Percentiles rank a stretch among this genome's conserved stretches.
phyloP scores from a whole-genome alignment of 768 basidiomycete species.

The Megacollybia marginata region DNA sequence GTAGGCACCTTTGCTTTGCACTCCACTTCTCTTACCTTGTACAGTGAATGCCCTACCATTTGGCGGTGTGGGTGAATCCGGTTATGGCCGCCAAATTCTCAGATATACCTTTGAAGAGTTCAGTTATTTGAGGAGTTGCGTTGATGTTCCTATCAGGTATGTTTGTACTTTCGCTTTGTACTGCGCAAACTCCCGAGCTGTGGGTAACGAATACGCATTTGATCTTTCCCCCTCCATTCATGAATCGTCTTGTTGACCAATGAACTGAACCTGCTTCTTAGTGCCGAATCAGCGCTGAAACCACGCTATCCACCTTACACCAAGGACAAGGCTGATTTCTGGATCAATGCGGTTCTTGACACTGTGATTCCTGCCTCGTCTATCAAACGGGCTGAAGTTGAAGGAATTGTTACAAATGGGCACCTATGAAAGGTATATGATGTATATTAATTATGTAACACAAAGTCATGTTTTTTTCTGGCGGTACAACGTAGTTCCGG shows the following conservation, averaged over 20 bases:
- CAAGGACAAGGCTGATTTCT: background rate
- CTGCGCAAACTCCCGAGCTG: too few species aligned
- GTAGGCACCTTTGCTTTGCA: constrained; percentile 10
- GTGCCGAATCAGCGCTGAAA: background rate
- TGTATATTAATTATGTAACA: too few species aligned
- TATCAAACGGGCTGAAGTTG: too few species aligned
- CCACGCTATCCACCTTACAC: constrained; percentile 6
- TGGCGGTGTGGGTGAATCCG: constrained; percentile 66
- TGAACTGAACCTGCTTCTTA: background rate
- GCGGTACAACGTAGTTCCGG: too few species aligned
- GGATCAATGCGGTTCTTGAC: too few species aligned
- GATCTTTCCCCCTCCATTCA: background rate
- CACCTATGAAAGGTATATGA: background rate
- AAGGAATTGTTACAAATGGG: background rate
- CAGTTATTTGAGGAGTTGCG: constrained; percentile 1
- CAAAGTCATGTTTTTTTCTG: too few species aligned
- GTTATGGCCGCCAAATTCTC: constrained; percentile 35
- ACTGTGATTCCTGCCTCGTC: too few species aligned
- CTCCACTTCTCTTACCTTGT: background rate
- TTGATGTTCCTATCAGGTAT: constrained; percentile 1
- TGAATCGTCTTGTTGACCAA: background rate
- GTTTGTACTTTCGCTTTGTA: background rate
- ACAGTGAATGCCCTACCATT: constrained; percentile 61
- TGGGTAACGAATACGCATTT: background rate
- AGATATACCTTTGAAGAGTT: constrained; percentile 4